Evolutionary conservation across 2,329 filamentous ascomycete genomes (phyloP).

Genomic region (Colletotrichum ledebouriae): DNA sequence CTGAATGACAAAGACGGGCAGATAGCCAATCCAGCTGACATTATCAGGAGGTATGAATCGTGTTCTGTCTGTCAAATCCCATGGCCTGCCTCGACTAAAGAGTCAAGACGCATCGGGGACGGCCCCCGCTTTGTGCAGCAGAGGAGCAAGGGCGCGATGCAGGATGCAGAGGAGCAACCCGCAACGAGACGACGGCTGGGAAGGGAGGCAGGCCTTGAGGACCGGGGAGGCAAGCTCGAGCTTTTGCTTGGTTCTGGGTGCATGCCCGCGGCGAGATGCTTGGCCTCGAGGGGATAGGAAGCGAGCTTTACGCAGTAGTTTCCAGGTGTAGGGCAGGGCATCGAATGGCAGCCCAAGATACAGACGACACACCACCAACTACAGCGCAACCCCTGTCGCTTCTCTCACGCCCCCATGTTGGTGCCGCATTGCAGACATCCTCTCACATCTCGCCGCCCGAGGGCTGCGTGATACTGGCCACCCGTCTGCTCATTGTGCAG

Average conservation of each 20-base stretch:
- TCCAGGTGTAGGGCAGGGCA: slow-evolving; percentile 30
- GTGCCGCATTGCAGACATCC: slow-evolving; percentile 11
- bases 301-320: neutral
- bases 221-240: too few relatives aligned
- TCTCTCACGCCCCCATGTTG: slow-evolving; percentile 24
- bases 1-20: slow-evolving; percentile 7
- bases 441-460: slow-evolving; percentile 25
- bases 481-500: slow-evolving; percentile 19
- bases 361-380: slow-evolving; percentile 39
- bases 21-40: slow-evolving; percentile 18
- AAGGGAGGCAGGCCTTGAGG: slow-evolving; percentile 8
- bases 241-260: slow-evolving; percentile 3
- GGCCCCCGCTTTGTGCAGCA: slow-evolving; percentile 26
- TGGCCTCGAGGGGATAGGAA: slow-evolving; percentile 11
- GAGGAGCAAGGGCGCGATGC: slow-evolving; percentile 17
- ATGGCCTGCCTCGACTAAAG: slow-evolving; percentile 14
- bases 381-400: slow-evolving; percentile 31
- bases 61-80: slow-evolving; percentile 1
- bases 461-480: slow-evolving; percentile 22
- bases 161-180: slow-evolving; percentile 13
- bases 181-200: neutral
- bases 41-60: slow-evolving; percentile 2
- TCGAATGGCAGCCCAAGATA: slow-evolving; percentile 42
- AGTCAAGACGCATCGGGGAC: slow-evolving; percentile 29
- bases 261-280: slow-evolving; percentile 13